phyloP scores from a whole-genome alignment of 2,329 filamentous ascomycete genomes.

The Colletotrichum falcatum region DNA sequence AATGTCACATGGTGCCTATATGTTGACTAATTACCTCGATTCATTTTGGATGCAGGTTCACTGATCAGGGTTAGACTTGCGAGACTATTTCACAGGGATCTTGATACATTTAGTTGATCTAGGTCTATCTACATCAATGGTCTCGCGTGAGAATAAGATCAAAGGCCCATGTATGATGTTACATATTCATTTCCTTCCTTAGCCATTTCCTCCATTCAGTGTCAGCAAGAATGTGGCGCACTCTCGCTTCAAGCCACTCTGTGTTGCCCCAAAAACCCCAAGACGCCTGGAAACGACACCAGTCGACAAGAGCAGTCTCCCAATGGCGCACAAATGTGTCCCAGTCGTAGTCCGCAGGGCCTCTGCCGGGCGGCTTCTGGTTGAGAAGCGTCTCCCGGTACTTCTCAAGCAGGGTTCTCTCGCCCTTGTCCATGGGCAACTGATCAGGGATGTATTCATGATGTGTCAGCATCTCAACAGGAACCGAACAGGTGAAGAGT shows the following conservation, averaged over 20 bases:
- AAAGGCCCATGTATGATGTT: not conserved
- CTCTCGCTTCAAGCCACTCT: constrained; percentile 67
- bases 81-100: not conserved
- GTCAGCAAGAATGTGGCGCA: constrained; percentile 61
- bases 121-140: not conserved
- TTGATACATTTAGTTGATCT: not conserved
- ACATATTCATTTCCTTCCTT: constrained; percentile 37
- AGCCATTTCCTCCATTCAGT: constrained; percentile 60
- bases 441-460: constrained; percentile 48
- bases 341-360: constrained; percentile 62
- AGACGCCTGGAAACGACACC: constrained; percentile 71
- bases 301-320: constrained; percentile 76
- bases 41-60: not conserved
- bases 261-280: constrained; percentile 74
- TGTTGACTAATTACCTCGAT: not conserved
- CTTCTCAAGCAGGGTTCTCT: constrained; percentile 61
- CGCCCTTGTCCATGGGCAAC: constrained; percentile 63
- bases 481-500: constrained; percentile 74
- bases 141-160: not conserved
- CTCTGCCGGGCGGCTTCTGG: constrained; percentile 41
- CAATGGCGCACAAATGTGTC: constrained; percentile 68
- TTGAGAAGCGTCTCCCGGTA: constrained; percentile 59
- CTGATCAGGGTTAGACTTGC: not conserved
- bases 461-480: constrained; percentile 62
- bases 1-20: no score